These are phyloP conservation scores for Camelina laxa DNA, from an alignment of 345 rosid genomes.

Conservation along the genomic window DNA sequence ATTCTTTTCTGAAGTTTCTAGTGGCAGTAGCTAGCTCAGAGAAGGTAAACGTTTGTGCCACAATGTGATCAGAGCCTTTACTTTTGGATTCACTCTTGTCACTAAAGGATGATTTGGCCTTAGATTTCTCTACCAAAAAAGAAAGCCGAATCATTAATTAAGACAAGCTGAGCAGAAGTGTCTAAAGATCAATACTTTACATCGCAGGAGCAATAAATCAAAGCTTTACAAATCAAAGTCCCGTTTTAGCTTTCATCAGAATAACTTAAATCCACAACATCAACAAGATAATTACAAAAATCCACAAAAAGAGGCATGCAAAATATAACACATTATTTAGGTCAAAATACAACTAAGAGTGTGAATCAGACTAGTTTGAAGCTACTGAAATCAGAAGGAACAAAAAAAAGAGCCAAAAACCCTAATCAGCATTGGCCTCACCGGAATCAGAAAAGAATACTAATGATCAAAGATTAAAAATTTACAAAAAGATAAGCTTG, in stretches of 20 bases:
- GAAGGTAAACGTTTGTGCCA: conserved; percentile 76
- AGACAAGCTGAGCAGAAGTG: not conserved
- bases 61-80: conserved; percentile 59
- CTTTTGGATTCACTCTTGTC: conserved; percentile 46
- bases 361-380: conserved; percentile 11
- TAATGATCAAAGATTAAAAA: conserved; percentile 3
- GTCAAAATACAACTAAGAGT: not conserved
- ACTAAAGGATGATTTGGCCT: conserved; percentile 43
- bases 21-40: conserved; percentile 80
- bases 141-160: not conserved
- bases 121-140: conserved; percentile 52
- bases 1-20: conserved; percentile 76
- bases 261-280: conserved; percentile 7
- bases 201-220: not conserved
- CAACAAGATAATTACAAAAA: conserved; percentile 13
- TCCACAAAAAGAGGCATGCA: conserved; percentile 1
- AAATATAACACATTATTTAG: conserved; percentile 15
- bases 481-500: not conserved
- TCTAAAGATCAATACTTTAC: conserved; percentile 22
- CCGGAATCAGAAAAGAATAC: not conserved
- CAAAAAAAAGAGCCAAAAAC: conserved; percentile 30
- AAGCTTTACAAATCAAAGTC: conserved; percentile 2
- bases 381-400: conserved; percentile 12
- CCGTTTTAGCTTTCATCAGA: conserved; percentile 3
- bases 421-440: conserved; percentile 37